These are phyloP conservation scores for Plasmopara viticola DNA, from an alignment of 352 stramenopile species.

Conservation along the genomic window DNA sequence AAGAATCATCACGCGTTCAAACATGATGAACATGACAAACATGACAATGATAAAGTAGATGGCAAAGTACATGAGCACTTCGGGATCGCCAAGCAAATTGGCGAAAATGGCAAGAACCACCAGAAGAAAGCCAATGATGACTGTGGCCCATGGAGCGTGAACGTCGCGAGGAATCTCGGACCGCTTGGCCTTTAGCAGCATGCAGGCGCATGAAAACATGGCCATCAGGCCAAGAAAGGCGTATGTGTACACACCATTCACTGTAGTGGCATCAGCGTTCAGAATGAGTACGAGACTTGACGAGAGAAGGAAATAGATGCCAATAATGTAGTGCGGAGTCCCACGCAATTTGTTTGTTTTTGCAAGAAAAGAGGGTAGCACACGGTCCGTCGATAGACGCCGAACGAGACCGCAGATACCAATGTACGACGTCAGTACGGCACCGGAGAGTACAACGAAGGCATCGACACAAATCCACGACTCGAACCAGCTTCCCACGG, in stretches of 20 bases:
- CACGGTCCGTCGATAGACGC: conserved; percentile 64
- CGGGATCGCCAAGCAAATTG: conserved; percentile 39
- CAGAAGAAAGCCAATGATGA: conserved; percentile 33
- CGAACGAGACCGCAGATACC: conserved; percentile 69
- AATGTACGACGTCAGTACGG: conserved; percentile 77
- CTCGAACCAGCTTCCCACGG: conserved; percentile 34
- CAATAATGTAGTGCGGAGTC: conserved; percentile 73
- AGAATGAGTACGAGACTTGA: conserved; percentile 65
- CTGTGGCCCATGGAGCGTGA: conserved; percentile 40
- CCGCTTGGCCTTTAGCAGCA: conserved; percentile 83
- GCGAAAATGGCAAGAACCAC: conserved; percentile 43
- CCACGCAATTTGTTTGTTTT: conserved; percentile 41
- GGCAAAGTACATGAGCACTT: conserved; percentile 47
- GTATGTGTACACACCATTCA: conserved; percentile 82
- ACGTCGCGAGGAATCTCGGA: conserved; percentile 61
- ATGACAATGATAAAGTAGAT: conserved; percentile 48
- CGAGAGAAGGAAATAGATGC: conserved; percentile 53
- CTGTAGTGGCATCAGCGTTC: conserved; percentile 58
- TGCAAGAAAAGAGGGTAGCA: conserved; percentile 44
- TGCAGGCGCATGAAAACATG: conserved; percentile 75
- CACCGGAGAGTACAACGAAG: conserved; percentile 80
- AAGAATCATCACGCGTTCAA: conserved; percentile 44
- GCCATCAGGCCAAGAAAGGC: conserved; percentile 81
- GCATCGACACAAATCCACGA: conserved; percentile 66
- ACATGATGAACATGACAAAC: conserved; percentile 42